phyloP scores from a whole-genome alignment of 805 yeast genomes.

The Yarrowia osloensis region DNA sequence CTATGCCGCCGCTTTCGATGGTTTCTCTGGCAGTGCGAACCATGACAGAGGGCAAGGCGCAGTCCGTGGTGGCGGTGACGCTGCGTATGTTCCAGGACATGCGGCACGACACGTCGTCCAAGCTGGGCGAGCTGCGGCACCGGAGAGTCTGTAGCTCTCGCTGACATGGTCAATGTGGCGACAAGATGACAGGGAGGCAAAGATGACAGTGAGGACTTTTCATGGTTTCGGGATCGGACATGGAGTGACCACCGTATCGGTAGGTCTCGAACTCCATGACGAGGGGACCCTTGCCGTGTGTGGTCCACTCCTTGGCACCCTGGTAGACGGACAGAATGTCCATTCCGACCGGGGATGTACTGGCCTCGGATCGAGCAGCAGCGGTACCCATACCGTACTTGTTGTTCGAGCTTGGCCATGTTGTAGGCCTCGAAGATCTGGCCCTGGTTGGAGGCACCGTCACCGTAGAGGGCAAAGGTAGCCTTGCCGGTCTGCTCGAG shows the following conservation, averaged over 20 bases:
- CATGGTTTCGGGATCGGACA: slow-evolving; percentile 99
- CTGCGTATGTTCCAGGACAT: slow-evolving; percentile 68
- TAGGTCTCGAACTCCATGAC: slow-evolving; percentile 97
- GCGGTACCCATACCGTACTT: slow-evolving; percentile 99
- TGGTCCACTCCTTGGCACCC: slow-evolving; percentile 95
- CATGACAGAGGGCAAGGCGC: slow-evolving; percentile 74
- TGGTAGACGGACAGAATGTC: slow-evolving; percentile 92
- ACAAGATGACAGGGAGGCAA: too few relatives aligned
- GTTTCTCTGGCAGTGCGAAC: slow-evolving; percentile 76
- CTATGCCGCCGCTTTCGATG: slow-evolving; percentile 68
- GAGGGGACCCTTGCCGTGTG: slow-evolving; percentile 91
- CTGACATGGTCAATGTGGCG: too few relatives aligned
- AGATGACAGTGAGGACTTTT: too few relatives aligned
- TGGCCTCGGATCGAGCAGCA: slow-evolving; percentile 98
- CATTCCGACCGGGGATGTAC: slow-evolving; percentile 99
- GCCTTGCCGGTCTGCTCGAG: slow-evolving; percentile 66
- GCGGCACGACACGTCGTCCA: slow-evolving; percentile 74
- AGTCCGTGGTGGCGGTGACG: slow-evolving; percentile 84
- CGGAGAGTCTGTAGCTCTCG: too few relatives aligned
- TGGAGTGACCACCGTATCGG: slow-evolving; percentile 99
- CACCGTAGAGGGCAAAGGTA: slow-evolving; percentile 91
- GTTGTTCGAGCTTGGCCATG: slow-evolving; percentile 98
- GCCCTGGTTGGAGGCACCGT: slow-evolving; percentile 99
- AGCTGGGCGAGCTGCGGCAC: slow-evolving; percentile 48
- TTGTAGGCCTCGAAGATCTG: slow-evolving; percentile 97